Percentiles rank a stretch among this genome's conserved stretches.
Conservation (phyloP, 2,329 filamentous ascomycete species). For the Colletotrichum euphorbiae region DNA sequence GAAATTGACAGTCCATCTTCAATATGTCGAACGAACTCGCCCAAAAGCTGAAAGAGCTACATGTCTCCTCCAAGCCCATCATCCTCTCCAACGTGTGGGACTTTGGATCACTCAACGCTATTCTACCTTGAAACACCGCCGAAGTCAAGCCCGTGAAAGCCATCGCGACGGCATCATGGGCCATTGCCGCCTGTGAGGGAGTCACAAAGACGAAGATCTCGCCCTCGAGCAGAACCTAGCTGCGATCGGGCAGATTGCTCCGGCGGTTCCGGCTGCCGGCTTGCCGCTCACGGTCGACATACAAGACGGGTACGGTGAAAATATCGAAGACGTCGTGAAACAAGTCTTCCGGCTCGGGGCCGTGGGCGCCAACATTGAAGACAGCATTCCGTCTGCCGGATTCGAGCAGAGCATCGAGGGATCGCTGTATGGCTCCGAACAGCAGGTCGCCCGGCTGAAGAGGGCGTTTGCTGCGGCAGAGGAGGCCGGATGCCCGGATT, state of each 20-base stretch:
- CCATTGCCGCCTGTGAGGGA: slow-evolving; percentile 59
- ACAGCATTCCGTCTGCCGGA: slow-evolving; percentile 54
- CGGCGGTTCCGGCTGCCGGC: slow-evolving; percentile 52
- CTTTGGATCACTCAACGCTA: slow-evolving; percentile 57
- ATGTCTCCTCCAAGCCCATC: slow-evolving; percentile 61
- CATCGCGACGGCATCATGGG: slow-evolving; percentile 63
- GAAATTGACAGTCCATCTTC: too few species aligned
- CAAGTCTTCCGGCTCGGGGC: slow-evolving; percentile 62
- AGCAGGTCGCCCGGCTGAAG: slow-evolving; percentile 61
- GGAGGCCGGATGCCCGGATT: slow-evolving; percentile 63
- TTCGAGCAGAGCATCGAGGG: slow-evolving; percentile 47
- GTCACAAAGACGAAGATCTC: slow-evolving; percentile 59
- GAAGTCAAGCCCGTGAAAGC: slow-evolving; percentile 52
- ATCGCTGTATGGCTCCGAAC: slow-evolving; percentile 53
- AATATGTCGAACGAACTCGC: slow-evolving; percentile 47
- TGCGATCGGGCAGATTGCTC: slow-evolving; percentile 57
- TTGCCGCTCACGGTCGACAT: slow-evolving; percentile 68
- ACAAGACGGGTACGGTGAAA: slow-evolving; percentile 69
- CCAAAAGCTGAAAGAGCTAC: slow-evolving; percentile 56
- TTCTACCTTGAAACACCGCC: slow-evolving; percentile 56
- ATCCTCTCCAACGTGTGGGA: slow-evolving; percentile 69
- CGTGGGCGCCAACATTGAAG: slow-evolving; percentile 70
- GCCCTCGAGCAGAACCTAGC: slow-evolving; percentile 63
- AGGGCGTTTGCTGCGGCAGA: slow-evolving; percentile 55
- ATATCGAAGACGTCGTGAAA: slow-evolving; percentile 57